phyloP scores from a whole-genome alignment of 1,284 basidiomycete genomes.

The Leccinum angustisporum region DNA sequence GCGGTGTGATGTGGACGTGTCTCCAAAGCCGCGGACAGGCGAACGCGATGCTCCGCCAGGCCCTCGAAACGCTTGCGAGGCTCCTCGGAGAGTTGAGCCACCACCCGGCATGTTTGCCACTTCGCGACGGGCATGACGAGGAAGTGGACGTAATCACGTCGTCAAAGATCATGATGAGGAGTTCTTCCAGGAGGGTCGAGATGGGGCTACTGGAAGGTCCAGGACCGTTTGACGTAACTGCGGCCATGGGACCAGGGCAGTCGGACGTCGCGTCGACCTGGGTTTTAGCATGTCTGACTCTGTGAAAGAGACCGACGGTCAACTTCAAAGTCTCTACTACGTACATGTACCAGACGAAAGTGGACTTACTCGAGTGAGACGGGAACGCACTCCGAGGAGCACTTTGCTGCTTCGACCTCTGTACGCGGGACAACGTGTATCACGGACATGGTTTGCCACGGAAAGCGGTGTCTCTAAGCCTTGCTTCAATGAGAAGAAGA shows the following conservation, averaged over 20 bases:
- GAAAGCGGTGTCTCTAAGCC: background rate
- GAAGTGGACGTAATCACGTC: constrained; percentile 17
- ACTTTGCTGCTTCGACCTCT: background rate
- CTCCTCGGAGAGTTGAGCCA: constrained; percentile 12
- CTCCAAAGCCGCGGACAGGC: constrained; percentile 23
- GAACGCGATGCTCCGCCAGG: constrained; percentile 18
- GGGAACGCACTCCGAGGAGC: background rate
- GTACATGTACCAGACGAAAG: background rate
- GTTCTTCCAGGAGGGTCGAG: constrained; percentile 17
- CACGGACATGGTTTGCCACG: background rate
- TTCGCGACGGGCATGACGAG: background rate
- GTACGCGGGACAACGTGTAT: background rate
- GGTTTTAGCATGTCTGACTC: background rate
- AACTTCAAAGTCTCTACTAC: background rate
- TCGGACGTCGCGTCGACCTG: background rate
- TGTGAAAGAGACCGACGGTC: background rate
- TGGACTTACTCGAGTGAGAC: constrained; percentile 3
- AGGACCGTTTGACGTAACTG: background rate
- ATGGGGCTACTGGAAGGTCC: constrained; percentile 12
- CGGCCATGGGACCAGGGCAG: no score
- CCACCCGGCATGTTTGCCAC: background rate
- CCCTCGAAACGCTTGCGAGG: constrained; percentile 18
- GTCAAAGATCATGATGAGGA: constrained; percentile 23
- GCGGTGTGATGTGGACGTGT: constrained; percentile 18
- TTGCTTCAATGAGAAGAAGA: background rate